Conservation (phyloP, 768 basidiomycete species). For the Grammothele lineata region DNA sequence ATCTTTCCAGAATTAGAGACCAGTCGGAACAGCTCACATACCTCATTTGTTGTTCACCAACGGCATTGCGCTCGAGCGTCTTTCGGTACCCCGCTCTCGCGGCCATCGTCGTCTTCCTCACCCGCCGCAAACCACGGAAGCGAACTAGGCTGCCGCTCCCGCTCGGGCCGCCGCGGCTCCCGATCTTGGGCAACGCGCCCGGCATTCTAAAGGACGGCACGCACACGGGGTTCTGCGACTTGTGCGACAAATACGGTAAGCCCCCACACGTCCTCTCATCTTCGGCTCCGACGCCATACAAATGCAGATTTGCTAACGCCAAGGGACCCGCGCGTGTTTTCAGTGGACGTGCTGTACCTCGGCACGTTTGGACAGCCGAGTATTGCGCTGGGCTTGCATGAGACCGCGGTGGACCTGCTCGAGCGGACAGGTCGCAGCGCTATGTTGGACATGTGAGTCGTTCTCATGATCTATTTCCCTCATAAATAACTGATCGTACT, state of each 20-base stretch:
- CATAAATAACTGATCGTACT: too few species aligned
- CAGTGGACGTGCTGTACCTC: conserved; percentile 56
- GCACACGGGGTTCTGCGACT: neutral
- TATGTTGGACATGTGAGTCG: neutral
- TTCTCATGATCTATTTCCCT: too few species aligned
- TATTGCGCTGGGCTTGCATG: neutral
- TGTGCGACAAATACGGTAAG: neutral
- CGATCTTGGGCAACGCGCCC: neutral
- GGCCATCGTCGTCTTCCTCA: too few species aligned
- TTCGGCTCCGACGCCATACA: too few species aligned
- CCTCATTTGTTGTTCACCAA: too few species aligned
- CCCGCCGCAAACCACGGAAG: too few species aligned
- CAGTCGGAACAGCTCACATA: too few species aligned
- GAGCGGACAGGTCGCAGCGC: conserved; percentile 23
- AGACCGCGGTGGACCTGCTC: conserved; percentile 20
- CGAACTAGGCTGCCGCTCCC: neutral
- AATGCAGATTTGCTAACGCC: too few species aligned
- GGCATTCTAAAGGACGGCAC: neutral
- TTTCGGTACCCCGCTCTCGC: too few species aligned
- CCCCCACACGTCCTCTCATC: neutral
- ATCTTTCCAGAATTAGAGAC: too few species aligned
- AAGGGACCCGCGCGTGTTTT: neutral
- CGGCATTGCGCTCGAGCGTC: too few species aligned
- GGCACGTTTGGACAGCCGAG: neutral
- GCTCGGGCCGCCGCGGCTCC: neutral